Conservation (phyloP, 257 asterid species). For the Nicotiana noctiflora region DNA sequence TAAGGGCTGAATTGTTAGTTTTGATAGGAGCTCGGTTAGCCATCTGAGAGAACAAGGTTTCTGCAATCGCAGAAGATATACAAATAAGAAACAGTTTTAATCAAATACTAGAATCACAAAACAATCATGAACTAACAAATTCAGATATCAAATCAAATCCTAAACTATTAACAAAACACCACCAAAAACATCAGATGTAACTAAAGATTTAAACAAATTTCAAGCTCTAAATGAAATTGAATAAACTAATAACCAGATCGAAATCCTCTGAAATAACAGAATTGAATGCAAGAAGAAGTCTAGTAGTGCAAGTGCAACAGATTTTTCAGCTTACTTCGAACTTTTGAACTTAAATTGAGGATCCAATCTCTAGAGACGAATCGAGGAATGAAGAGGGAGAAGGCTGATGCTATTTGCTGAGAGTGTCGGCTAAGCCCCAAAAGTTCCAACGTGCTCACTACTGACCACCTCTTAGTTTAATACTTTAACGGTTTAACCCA, state of each 20-base stretch:
- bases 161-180: background rate
- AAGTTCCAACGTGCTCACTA: background rate
- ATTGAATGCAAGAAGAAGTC: background rate
- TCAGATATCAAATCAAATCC: background rate
- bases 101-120: background rate
- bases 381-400: background rate
- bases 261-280: background rate
- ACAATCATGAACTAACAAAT: background rate
- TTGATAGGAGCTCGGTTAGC: conserved; percentile 80
- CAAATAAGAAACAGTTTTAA: background rate
- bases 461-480: background rate
- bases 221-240: background rate
- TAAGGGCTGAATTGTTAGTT: conserved; percentile 72
- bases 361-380: background rate
- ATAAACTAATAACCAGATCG: background rate
- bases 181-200: background rate
- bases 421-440: background rate
- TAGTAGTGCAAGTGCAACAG: background rate
- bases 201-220: background rate
- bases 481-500: too few relatives aligned
- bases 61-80: background rate
- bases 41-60: conserved; percentile 28
- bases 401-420: background rate
- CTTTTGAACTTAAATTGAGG: background rate
- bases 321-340: background rate